A percentile compares a stretch with the other conserved stretches of the same genome.
These are phyloP conservation scores for Naganishia friedmannii DNA, from an alignment of 768 basidiomycete species.

Conservation along the genomic window DNA sequence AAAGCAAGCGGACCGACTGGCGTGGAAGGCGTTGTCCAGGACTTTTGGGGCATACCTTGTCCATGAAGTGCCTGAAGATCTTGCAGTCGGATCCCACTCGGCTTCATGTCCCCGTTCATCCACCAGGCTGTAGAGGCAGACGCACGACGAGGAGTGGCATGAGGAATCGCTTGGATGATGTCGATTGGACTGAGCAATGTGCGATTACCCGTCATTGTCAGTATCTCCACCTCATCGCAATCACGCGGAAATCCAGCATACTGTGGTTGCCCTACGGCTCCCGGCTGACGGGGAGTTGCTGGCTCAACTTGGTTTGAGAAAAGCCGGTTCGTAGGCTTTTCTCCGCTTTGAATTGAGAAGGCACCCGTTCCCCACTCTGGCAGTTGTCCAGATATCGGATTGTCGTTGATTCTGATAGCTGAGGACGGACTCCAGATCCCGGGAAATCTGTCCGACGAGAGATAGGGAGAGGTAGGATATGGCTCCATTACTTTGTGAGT, in stretches of 20 bases:
- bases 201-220: background rate
- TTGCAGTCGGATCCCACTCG: background rate
- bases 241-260: constrained; percentile 2
- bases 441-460: background rate
- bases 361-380: background rate
- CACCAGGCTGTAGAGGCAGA: background rate
- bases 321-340: background rate
- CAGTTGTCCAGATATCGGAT: background rate
- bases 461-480: constrained; percentile 3
- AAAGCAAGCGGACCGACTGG: constrained; percentile 2
- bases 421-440: background rate
- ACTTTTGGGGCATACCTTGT: constrained; percentile 14
- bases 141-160: background rate
- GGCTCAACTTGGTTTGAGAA: background rate
- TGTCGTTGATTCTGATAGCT: background rate
- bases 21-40: constrained; percentile 16
- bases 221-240: background rate
- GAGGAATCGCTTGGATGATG: constrained; percentile 11
- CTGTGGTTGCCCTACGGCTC: background rate
- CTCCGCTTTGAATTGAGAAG: background rate
- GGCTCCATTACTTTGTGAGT: background rate
- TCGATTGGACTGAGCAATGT: constrained; percentile 11
- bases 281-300: background rate
- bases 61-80: constrained; percentile 6
- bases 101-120: background rate